These are phyloP conservation scores for Phytophthora tubulina DNA, from an alignment of 352 stramenopile genomes.

Conservation along the genomic window DNA sequence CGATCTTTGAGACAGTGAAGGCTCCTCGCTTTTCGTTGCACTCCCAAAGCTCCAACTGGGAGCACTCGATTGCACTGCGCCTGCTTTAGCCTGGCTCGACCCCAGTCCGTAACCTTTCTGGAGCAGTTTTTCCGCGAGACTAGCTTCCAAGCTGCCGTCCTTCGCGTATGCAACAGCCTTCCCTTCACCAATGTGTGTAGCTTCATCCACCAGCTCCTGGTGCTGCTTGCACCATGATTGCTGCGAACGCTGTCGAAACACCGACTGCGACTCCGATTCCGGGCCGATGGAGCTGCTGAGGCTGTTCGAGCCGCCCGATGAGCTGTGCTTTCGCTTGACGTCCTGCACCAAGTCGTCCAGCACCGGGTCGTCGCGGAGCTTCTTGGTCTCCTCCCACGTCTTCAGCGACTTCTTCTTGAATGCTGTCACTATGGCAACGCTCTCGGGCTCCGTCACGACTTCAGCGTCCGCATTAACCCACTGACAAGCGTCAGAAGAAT, in stretches of 20 bases:
- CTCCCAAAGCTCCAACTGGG: conserved; percentile 1
- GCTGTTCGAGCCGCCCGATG: conserved; percentile 12
- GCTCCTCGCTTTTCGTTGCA: not conserved
- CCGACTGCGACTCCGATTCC: conserved; percentile 11
- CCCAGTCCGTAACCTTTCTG: conserved; percentile 63
- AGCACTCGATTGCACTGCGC: not conserved
- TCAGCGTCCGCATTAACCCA: conserved; percentile 24
- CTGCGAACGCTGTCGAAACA: conserved; percentile 66
- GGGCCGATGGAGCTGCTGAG: conserved; percentile 20
- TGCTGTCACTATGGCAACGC: conserved; percentile 48
- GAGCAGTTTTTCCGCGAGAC: conserved; percentile 56
- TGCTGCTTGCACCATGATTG: conserved; percentile 75
- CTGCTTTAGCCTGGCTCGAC: conserved; percentile 21
- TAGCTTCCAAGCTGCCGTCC: conserved; percentile 23
- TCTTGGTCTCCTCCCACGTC: conserved; percentile 56
- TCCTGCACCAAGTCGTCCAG: conserved; percentile 45
- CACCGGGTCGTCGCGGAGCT: conserved; percentile 57
- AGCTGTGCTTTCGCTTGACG: conserved; percentile 32
- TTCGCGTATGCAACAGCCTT: not conserved
- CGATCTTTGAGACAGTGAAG: not conserved
- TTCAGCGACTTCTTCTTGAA: conserved; percentile 59
- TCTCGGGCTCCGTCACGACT: conserved; percentile 42
- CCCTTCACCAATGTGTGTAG: conserved; percentile 31
- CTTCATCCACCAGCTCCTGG: conserved; percentile 49
- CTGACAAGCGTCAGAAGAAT: conserved; percentile 6